Base-by-base conservation (phyloP, 495 filamentous ascomycete genomes). In the Hypoxylon crocopeplum region DNA sequence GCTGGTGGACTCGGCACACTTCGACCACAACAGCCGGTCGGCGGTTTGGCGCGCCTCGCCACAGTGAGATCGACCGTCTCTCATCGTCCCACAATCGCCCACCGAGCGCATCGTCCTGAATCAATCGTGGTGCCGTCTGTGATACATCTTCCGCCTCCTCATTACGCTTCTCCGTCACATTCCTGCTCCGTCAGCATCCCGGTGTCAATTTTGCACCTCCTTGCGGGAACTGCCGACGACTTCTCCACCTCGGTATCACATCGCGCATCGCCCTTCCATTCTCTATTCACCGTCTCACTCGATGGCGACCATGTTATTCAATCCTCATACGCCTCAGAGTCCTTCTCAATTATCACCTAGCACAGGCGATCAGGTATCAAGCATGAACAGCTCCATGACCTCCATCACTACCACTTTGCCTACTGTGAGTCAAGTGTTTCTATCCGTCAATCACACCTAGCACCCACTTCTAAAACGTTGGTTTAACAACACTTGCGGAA, bases 321-420 rank as follows among this genome's bases (percentile, higher is more conserved):
- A 82, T 66, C 81, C 81, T 32, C 79, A 82, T 59, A 84, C 81
- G n/a, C 81, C 81, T 56, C 78, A 84, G 70, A 84, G 81, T 59
- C 81, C 81, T 64, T 83, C 81, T 64, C 77, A 79, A 57, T 70
- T 78, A 54, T 80, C 77, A 49, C 77, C 78, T 29, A 72, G 66
- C 59, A 72, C 72, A 62, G 75, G 66, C 60, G 77, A 79, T 49
- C 72, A 69, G 48, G 66, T 64, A 55, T 74, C 68, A 47, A 78
- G 74, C 74, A 71, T 75, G 70, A 72, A 69, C 47, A 73, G 70
- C 56, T 78, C 75, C 34, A 75, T 73, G 66, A 69, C 71, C 38
- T 73, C 77, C 20, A 73, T 72, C 48, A 73, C 77, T 30, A 74
- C 75, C 39, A 68, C 75, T 41, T 58, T 81, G 61, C 77, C 79